These are phyloP conservation scores for Chaetomium sp. DNA, from an alignment of 2,329 filamentous ascomycete genomes.

Conservation along the genomic window DNA sequence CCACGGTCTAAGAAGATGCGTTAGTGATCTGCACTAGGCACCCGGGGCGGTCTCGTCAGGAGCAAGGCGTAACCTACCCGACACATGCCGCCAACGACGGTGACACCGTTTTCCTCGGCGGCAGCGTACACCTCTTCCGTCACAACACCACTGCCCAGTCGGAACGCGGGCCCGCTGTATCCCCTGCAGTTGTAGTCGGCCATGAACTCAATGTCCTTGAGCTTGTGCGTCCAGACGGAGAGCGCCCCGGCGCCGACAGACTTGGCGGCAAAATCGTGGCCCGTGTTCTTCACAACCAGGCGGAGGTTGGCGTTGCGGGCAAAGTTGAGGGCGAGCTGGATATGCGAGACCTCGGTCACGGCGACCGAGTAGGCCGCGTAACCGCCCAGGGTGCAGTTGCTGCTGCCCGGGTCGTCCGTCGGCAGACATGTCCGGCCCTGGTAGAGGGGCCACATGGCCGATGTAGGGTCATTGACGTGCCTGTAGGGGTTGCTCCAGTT, in stretches of 20 bases:
- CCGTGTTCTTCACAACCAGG: slow-evolving; percentile 52
- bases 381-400: slow-evolving; percentile 44
- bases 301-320: slow-evolving; percentile 45
- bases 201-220: slow-evolving; percentile 32
- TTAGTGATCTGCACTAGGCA: slow-evolving; percentile 6
- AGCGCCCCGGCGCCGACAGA: slow-evolving; percentile 43
- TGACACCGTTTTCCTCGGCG: slow-evolving; percentile 49
- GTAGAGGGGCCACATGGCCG: slow-evolving; percentile 46
- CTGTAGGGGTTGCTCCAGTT: slow-evolving; percentile 32
- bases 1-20: slow-evolving; percentile 50
- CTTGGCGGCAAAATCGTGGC: slow-evolving; percentile 53
- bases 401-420: slow-evolving; percentile 29
- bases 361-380: slow-evolving; percentile 46
- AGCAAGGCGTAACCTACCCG: slow-evolving; percentile 28
- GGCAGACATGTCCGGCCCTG: slow-evolving; percentile 45
- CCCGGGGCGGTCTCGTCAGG: background rate
- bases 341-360: slow-evolving; percentile 43
- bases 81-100: slow-evolving; percentile 53
- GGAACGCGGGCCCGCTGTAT: slow-evolving; percentile 32
- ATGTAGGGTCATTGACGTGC: slow-evolving; percentile 43
- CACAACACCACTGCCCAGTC: slow-evolving; percentile 56
- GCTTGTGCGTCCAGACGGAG: slow-evolving; percentile 35
- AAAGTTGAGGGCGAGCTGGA: slow-evolving; percentile 48
- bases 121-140: slow-evolving; percentile 53
- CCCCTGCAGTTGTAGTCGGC: slow-evolving; percentile 35